phyloP scores from a whole-genome alignment of 2,329 filamentous ascomycete species.

The Neocucurbitaria cava region DNA sequence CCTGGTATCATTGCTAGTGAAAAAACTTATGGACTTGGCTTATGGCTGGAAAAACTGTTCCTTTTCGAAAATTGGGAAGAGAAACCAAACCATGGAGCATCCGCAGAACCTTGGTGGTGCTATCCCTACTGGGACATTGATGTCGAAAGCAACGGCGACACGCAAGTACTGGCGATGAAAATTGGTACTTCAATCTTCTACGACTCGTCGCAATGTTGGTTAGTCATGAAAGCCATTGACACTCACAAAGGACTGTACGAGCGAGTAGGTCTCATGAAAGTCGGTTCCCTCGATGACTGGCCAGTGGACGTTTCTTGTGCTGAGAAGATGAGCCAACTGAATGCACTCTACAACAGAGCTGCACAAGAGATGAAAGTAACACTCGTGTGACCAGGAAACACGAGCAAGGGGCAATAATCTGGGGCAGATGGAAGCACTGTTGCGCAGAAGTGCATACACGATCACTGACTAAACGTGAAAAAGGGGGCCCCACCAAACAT shows the following conservation, averaged over 20 bases:
- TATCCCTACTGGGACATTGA: background rate
- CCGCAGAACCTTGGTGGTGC: background rate
- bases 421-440: background rate
- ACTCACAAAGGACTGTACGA: background rate
- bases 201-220: background rate
- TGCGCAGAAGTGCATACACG: no score
- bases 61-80: background rate
- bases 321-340: background rate
- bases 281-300: no score
- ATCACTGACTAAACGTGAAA: no score
- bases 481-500: no score
- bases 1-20: background rate
- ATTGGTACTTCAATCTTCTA: no score
- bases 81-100: background rate
- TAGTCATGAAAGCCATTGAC: background rate
- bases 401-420: background rate
- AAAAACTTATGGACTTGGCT: no score
- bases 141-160: background rate
- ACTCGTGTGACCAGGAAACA: background rate
- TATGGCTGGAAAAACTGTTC: background rate
- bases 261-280: background rate
- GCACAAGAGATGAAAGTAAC: background rate
- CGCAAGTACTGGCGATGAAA: background rate
- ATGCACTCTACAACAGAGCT: background rate
- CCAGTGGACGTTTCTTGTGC: no score